A percentile compares a stretch with the other conserved stretches of the same genome.
Evolutionary conservation across 192 early-diverging fungal species (phyloP).

Genomic region (Rhizophagus sp.): DNA sequence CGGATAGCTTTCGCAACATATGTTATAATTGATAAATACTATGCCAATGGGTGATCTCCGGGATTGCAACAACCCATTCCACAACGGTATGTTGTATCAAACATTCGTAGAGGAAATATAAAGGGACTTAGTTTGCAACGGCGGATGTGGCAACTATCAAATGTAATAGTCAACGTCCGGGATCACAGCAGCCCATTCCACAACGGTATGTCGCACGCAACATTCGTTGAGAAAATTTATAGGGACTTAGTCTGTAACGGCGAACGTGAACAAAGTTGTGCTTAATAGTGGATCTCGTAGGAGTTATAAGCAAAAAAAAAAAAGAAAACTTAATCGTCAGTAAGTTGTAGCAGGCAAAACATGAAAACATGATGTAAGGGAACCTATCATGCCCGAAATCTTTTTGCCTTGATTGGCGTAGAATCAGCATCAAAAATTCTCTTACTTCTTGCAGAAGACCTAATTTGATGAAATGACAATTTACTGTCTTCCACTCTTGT

Average conservation of each 20-base stretch:
- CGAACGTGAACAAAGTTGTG: background rate
- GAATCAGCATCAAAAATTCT: slow-evolving; percentile 23
- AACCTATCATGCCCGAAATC: background rate
- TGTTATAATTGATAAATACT: too few species aligned
- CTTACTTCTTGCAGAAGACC: slow-evolving; percentile 6
- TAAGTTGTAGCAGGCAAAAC: background rate
- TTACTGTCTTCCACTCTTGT: slow-evolving; percentile 13
- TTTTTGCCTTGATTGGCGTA: slow-evolving; percentile 2
- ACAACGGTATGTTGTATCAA: background rate
- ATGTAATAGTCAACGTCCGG: background rate
- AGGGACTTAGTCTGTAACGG: background rate
- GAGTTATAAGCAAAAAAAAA: background rate
- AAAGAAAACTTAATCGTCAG: background rate
- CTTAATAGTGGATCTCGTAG: background rate
- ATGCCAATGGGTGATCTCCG: background rate
- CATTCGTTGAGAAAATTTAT: slow-evolving; percentile 6
- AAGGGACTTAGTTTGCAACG: background rate
- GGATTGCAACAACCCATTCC: background rate
- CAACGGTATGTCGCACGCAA: slow-evolving; percentile 2
- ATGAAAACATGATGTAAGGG: background rate
- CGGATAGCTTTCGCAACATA: too few species aligned
- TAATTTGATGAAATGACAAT: slow-evolving; percentile 12
- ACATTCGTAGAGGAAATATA: slow-evolving; percentile 7
- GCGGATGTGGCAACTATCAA: background rate
- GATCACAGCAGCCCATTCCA: slow-evolving; percentile 11